Conservation (phyloP, 345 rosid genomes). For the Laguncularia racemosa region DNA sequence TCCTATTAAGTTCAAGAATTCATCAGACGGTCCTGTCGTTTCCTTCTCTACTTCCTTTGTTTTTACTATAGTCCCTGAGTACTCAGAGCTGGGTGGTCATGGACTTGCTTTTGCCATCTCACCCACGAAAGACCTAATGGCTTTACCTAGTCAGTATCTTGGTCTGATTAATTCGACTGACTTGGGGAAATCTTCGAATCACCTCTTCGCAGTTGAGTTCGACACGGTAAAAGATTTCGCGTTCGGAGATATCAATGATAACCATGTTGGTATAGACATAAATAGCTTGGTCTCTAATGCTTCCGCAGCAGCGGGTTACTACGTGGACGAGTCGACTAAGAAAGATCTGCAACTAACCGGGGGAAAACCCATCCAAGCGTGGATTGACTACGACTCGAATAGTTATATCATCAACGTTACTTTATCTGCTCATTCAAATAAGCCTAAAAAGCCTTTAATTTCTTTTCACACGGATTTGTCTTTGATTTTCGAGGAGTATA, state of each 20-base stretch:
- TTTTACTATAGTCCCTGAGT: conserved; percentile 58
- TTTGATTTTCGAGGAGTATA: conserved; percentile 36
- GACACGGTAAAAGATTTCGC: conserved; percentile 76
- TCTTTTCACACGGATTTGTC: conserved; percentile 57
- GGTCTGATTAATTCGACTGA: conserved; percentile 57
- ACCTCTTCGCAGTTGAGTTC: conserved; percentile 69
- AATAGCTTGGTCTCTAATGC: conserved; percentile 48
- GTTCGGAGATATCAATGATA: conserved; percentile 63
- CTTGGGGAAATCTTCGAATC: conserved; percentile 47
- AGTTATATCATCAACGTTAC: conserved; percentile 40
- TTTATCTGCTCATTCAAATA: conserved; percentile 51
- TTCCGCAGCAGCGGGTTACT: conserved; percentile 39
- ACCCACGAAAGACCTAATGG: conserved; percentile 25
- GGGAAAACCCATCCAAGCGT: conserved; percentile 53
- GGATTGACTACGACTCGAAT: conserved; percentile 72
- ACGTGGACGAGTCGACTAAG: conserved; percentile 17
- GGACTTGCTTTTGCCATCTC: conserved; percentile 83
- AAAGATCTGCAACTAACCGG: conserved; percentile 48
- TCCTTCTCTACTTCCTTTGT: conserved; percentile 83
- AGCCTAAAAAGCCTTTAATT: conserved; percentile 53
- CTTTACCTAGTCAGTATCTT: conserved; percentile 64
- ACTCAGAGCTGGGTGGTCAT: conserved; percentile 67
- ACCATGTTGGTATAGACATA: conserved; percentile 79
- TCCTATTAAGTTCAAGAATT: conserved; percentile 52
- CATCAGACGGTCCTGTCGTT: conserved; percentile 27